Evolutionary conservation across 129 eudicot species (phyloP).

Genomic region (Flaveria trinervia): DNA sequence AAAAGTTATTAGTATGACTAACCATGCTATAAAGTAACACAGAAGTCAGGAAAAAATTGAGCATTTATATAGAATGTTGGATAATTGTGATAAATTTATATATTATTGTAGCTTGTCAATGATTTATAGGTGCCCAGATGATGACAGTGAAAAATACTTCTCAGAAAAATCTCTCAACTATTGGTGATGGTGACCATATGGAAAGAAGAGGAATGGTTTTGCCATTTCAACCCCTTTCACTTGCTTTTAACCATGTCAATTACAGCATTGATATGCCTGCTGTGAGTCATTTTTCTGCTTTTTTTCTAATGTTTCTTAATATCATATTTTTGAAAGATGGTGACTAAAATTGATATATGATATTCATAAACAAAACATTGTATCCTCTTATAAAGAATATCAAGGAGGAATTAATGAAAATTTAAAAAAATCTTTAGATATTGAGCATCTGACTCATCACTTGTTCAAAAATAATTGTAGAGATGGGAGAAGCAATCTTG

Average conservation of each 20-base stretch:
- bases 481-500: too few species aligned
- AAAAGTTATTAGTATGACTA: neutral
- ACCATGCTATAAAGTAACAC: constrained; percentile 10
- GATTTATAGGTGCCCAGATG: constrained; percentile 39
- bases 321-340: neutral
- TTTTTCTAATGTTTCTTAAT: neutral
- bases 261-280: constrained; percentile 77
- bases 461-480: too few species aligned
- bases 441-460: too few species aligned
- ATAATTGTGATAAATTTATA: neutral
- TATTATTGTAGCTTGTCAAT: constrained; percentile 8
- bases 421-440: too few species aligned
- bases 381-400: neutral
- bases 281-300: constrained; percentile 49
- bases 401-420: too few species aligned
- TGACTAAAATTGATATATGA: neutral
- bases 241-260: constrained; percentile 74
- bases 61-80: neutral
- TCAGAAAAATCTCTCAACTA: constrained; percentile 3
- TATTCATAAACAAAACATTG: neutral
- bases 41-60: neutral
- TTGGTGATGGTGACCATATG: constrained; percentile 27
- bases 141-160: constrained; percentile 22
- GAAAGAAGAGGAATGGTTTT: constrained; percentile 71
- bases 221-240: constrained; percentile 80